These are phyloP conservation scores for Triangularia verruculosa DNA, from an alignment of 2,329 filamentous ascomycete species.

Conservation along the genomic window DNA sequence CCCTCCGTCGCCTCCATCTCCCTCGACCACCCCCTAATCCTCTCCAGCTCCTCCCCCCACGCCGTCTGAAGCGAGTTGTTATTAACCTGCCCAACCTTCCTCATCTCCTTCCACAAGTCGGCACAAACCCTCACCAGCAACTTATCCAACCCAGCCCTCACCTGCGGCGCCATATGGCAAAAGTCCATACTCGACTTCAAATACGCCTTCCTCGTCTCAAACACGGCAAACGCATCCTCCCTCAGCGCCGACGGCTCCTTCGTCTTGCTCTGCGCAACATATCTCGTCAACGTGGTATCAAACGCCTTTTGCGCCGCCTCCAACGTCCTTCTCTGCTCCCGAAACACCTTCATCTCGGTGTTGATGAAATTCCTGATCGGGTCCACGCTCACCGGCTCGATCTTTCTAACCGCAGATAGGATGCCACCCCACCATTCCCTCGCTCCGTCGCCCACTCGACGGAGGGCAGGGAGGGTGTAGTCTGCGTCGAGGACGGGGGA, in stretches of 20 bases:
- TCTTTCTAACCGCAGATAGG: slow-evolving; percentile 69
- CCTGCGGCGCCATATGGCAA: slow-evolving; percentile 80
- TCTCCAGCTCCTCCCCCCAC: slow-evolving; percentile 79
- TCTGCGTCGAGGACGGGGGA: slow-evolving; percentile 83
- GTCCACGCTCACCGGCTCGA: slow-evolving; percentile 74
- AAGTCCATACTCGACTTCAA: slow-evolving; percentile 92
- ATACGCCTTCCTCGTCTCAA: slow-evolving; percentile 88
- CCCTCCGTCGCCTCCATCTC: slow-evolving; percentile 91
- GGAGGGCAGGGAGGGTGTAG: slow-evolving; percentile 85
- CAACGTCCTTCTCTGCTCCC: slow-evolving; percentile 72
- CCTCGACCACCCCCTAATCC: slow-evolving; percentile 86
- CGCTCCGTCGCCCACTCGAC: slow-evolving; percentile 78
- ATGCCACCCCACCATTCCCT: slow-evolving; percentile 84
- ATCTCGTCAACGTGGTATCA: slow-evolving; percentile 77
- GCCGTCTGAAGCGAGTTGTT: slow-evolving; percentile 56
- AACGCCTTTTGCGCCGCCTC: slow-evolving; percentile 81
- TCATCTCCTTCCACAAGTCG: slow-evolving; percentile 88
- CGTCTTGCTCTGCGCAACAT: slow-evolving; percentile 80
- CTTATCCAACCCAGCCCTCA: slow-evolving; percentile 80
- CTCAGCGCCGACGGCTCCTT: slow-evolving; percentile 84
- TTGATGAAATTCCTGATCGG: slow-evolving; percentile 76
- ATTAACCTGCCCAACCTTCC: slow-evolving; percentile 39
- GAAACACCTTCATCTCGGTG: slow-evolving; percentile 79
- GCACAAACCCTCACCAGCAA: slow-evolving; percentile 79
- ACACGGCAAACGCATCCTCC: slow-evolving; percentile 93